A percentile compares a stretch with the other conserved stretches of the same genome.
phyloP scores from a whole-genome alignment of 192 early-diverging fungal genomes.

The Coemansia sp. region DNA sequence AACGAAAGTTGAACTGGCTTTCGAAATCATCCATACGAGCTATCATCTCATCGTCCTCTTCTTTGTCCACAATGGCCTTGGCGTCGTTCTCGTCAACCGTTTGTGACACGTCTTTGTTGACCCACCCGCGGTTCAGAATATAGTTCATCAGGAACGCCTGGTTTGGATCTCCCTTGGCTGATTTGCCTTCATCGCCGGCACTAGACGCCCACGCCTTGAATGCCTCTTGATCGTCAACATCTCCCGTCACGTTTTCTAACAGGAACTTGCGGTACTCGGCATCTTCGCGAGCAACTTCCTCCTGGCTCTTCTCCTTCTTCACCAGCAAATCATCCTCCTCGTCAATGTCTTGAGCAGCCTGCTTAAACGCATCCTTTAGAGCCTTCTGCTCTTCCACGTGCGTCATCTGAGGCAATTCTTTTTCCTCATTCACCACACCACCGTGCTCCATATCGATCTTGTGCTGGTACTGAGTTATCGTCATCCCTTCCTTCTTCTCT shows the following conservation, averaged over 20 bases:
- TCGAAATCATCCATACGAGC: constrained; percentile 87
- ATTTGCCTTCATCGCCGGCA: background rate
- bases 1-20: constrained; percentile 89
- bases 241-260: constrained; percentile 67
- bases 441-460: constrained; percentile 53
- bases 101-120: constrained; percentile 8
- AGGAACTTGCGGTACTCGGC: constrained; percentile 88
- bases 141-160: constrained; percentile 86
- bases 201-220: constrained; percentile 36
- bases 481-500: constrained; percentile 45
- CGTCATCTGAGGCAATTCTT: constrained; percentile 52
- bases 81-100: constrained; percentile 72
- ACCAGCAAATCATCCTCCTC: constrained; percentile 70
- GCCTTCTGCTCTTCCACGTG: constrained; percentile 83
- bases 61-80: constrained; percentile 64
- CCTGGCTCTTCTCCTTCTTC: constrained; percentile 68
- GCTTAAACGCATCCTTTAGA: constrained; percentile 71
- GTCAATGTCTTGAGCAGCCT: constrained; percentile 53
- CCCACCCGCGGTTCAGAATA: constrained; percentile 90
- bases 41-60: constrained; percentile 73
- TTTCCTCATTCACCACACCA: constrained; percentile 48
- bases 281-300: constrained; percentile 79
- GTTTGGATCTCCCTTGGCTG: constrained; percentile 32
- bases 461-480: constrained; percentile 85
- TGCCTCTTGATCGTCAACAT: constrained; percentile 13